Conservation (phyloP, 108 stramenopile genomes). For the Nitzschia sp. region DNA sequence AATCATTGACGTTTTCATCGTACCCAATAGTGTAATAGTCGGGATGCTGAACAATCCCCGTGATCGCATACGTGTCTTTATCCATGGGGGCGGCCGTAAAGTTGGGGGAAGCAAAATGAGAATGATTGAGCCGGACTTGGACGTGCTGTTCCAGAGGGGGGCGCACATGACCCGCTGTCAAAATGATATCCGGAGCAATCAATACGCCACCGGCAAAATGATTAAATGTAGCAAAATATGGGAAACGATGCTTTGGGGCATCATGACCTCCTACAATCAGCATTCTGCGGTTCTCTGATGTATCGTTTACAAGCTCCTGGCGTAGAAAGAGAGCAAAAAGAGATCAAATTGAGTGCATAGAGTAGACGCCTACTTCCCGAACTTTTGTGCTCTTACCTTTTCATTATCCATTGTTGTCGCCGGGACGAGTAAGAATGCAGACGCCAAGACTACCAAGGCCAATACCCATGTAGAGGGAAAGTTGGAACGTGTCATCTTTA, state of each 20-base stretch:
- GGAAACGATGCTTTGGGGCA: not conserved
- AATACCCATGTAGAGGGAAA: too few species aligned
- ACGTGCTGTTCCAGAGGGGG: slow-evolving; percentile 1
- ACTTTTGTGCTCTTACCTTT: too few species aligned
- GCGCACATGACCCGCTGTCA: slow-evolving; percentile 49
- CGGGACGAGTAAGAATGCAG: too few species aligned
- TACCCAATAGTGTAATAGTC: slow-evolving; percentile 7
- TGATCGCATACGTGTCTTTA: not conserved
- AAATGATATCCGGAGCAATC: slow-evolving; percentile 53
- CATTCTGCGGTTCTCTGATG: too few species aligned
- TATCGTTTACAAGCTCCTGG: too few species aligned
- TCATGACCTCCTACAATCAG: slow-evolving; percentile 1
- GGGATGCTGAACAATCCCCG: slow-evolving; percentile 18
- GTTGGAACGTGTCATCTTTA: too few species aligned
- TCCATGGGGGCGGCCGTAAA: not conserved
- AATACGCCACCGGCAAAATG: slow-evolving; percentile 2
- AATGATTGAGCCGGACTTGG: slow-evolving; percentile 10
- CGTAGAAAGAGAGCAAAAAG: too few species aligned
- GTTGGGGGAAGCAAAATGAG: not conserved
- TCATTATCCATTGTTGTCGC: too few species aligned
- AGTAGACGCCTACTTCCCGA: too few species aligned
- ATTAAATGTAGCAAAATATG: slow-evolving; percentile 1
- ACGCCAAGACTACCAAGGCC: too few species aligned
- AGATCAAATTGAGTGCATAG: too few species aligned
- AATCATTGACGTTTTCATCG: slow-evolving; percentile 22